phyloP scores from a whole-genome alignment of 805 yeast species.

The Wickerhamiella australiensis region DNA sequence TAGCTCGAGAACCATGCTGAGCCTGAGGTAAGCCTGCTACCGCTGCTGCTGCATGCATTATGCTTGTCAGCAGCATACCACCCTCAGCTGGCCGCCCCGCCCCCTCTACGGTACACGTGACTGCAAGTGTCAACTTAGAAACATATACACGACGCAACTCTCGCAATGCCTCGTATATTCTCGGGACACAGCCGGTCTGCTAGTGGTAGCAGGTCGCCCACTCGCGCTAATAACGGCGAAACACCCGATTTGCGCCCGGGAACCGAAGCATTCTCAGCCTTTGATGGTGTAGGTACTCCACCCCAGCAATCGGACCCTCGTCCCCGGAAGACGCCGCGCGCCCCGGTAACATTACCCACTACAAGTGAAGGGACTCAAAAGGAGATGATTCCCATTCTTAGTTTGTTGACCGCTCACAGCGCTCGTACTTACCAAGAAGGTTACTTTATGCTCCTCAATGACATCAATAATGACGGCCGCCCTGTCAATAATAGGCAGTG shows the following conservation, averaged over 20 bases:
- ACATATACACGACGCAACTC: neutral
- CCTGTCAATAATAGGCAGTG: constrained; percentile 68
- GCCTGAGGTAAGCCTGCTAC: neutral
- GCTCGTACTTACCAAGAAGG: constrained; percentile 53
- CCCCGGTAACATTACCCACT: constrained; percentile 13
- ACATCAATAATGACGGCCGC: constrained; percentile 61
- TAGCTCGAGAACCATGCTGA: neutral
- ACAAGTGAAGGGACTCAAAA: constrained; percentile 36
- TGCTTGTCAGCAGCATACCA: neutral
- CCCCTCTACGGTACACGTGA: neutral
- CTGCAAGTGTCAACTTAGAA: neutral
- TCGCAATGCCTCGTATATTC: constrained; percentile 7
- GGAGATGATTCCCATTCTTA: constrained; percentile 60
- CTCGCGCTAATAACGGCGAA: neutral
- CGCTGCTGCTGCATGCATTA: too few relatives aligned
- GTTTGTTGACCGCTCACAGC: constrained; percentile 58
- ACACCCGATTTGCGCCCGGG: constrained; percentile 8
- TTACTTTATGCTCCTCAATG: constrained; percentile 33
- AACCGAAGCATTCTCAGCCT: constrained; percentile 5
- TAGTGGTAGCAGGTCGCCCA: neutral
- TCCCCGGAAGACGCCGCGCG: constrained; percentile 4
- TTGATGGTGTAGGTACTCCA: constrained; percentile 7
- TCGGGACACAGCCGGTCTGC: constrained; percentile 5
- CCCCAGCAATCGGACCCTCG: constrained; percentile 4
- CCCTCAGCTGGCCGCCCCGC: too few relatives aligned